Evolutionary conservation across 495 filamentous ascomycete species (phyloP), one percentile per base, ranked within the genome.

Genomic region (Friedmanniomyces endolithicus): DNA sequence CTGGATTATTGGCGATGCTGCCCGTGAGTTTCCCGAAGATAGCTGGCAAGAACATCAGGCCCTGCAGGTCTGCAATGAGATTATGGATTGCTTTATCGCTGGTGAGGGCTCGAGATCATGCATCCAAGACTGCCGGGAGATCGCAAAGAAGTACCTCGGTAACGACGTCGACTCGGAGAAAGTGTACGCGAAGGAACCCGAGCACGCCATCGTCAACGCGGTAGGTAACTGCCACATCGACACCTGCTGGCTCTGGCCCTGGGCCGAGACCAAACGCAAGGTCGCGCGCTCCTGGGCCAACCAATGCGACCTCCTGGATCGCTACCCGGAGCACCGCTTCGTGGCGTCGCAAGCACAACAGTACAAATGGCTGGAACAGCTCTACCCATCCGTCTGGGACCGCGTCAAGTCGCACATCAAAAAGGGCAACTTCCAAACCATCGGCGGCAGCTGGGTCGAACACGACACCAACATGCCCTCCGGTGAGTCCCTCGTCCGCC

Each of bases 151-250:
- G 59, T 95, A 92, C 61, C 69, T 96, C 9, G 92, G 92, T 0
- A 72, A 84, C 55, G 78, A 86, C 35, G 81, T 94, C 40, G 81
- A 94, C 64, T 89, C 86, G 3, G 72, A 81, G 12, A 79, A 88
- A 55, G 90, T 98, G 39, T 98, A 98, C 62, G 74, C 87, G 16
- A 81, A 72, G 19, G 82, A 81, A 43, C 81, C 80, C 6, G 70
- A 84, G 4, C 33, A 39, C 29, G 79, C 86, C 0, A 74, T 92
- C 47, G 88, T 96, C 19, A 89, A 81, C 63, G 92, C 80, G 19
- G 90, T 95, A 55, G 92, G 92, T 2, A 85, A 98, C 70, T 98
- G 92, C 61, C 92, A 98, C 65, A 98, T 98, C 60, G 92, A 94
- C 71, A 90, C 86, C 24, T 95, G 90, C 69, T 98, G 92, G 92